These are phyloP conservation scores for Cadophora luteo-olivacea DNA, from an alignment of 2,329 filamentous ascomycete species.

Conservation along the genomic window DNA sequence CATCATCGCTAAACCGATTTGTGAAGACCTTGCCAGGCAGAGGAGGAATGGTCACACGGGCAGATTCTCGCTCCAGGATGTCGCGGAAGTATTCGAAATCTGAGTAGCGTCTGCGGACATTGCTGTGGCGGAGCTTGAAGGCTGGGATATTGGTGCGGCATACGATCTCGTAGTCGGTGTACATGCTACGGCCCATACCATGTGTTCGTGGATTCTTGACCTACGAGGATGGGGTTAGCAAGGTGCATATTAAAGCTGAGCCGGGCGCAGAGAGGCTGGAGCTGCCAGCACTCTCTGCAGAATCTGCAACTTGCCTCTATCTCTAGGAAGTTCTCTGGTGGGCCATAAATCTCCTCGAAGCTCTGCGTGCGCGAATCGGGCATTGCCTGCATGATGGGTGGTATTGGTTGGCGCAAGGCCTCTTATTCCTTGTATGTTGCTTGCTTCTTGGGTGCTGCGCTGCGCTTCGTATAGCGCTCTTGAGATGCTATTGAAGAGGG, in stretches of 20 bases:
- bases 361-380: slow-evolving; percentile 84
- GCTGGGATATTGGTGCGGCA: slow-evolving; percentile 98
- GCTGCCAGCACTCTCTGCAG: slow-evolving; percentile 16
- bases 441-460: slow-evolving; percentile 11
- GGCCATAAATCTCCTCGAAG: slow-evolving; percentile 98
- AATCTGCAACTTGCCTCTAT: slow-evolving; percentile 73
- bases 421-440: slow-evolving; percentile 12
- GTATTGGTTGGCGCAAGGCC: slow-evolving; percentile 30
- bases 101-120: slow-evolving; percentile 91
- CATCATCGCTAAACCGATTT: slow-evolving; percentile 96
- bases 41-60: slow-evolving; percentile 93
- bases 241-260: slow-evolving; percentile 12
- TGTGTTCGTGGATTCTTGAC: slow-evolving; percentile 93
- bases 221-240: slow-evolving; percentile 52
- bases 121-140: slow-evolving; percentile 91
- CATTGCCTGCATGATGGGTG: slow-evolving; percentile 63
- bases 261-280: background rate
- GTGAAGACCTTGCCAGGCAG: slow-evolving; percentile 97
- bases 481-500: background rate
- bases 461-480: background rate
- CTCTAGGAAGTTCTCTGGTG: slow-evolving; percentile 98
- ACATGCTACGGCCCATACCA: slow-evolving; percentile 94
- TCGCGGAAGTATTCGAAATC: slow-evolving; percentile 99
- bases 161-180: slow-evolving; percentile 98
- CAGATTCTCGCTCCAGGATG: slow-evolving; percentile 93